Evolutionary conservation across 2,329 filamentous ascomycete species (phyloP).

Genomic region (Aphanocladium album): DNA sequence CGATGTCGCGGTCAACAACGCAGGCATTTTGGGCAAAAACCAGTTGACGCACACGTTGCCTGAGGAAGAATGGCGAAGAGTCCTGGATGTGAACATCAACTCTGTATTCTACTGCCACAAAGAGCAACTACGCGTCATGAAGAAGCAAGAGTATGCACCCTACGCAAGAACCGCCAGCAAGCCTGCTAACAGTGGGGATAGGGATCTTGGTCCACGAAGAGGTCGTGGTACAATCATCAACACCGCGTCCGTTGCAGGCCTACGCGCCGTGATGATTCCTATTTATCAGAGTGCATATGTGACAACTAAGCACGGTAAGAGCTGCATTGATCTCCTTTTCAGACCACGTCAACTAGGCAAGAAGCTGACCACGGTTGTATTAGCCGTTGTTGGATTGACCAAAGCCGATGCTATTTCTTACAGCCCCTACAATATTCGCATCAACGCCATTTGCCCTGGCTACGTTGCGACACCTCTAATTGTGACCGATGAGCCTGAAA

Average conservation of each 20-base stretch:
- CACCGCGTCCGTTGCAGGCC: constrained; percentile 32
- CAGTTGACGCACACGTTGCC: constrained; percentile 38
- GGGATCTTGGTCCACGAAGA: constrained; percentile 29
- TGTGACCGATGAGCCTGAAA: constrained; percentile 22
- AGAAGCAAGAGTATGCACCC: constrained; percentile 38
- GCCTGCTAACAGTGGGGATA: background rate
- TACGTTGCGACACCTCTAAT: constrained; percentile 40
- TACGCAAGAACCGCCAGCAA: background rate
- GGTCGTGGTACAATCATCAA: constrained; percentile 51
- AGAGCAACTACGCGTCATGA: constrained; percentile 47
- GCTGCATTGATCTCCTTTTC: background rate
- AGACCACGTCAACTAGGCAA: background rate
- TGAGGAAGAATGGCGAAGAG: constrained; percentile 40
- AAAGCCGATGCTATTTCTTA: constrained; percentile 50
- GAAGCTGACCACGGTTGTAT: background rate
- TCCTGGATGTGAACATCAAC: constrained; percentile 43
- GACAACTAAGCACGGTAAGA: constrained; percentile 43
- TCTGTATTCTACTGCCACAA: constrained; percentile 50
- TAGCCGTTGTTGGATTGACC: constrained; percentile 45
- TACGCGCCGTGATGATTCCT: background rate
- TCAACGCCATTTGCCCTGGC: constrained; percentile 56
- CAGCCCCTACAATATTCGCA: constrained; percentile 45
- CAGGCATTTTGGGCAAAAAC: constrained; percentile 35
- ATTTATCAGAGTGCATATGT: constrained; percentile 32
- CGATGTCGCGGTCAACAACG: constrained; percentile 53